Evolutionary conservation across 2,329 filamentous ascomycete species (phyloP), one percentile per base, ranked within the genome.

Genomic region (Pezicula neosporulosa): DNA sequence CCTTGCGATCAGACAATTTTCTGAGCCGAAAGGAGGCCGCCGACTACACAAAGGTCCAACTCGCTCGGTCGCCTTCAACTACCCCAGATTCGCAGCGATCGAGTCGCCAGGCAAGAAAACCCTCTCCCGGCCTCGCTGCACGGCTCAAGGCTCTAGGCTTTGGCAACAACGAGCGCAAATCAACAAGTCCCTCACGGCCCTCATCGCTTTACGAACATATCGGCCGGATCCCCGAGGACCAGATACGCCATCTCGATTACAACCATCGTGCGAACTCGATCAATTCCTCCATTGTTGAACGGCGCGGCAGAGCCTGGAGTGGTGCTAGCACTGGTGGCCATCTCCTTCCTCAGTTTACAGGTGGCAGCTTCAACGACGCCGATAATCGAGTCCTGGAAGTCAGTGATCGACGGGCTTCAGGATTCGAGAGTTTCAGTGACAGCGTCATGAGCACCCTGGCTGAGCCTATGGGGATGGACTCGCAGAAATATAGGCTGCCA

Each of bases 241-340:
- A 89, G 62, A 76, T 90, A 52, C 80, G 82, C 59, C 77, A 83
- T 63, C 78, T 90, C 61, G 86, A 91, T 71, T 75, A 81, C 59
- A 80, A 82, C 53, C 84, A 88, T 65, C 78, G 79, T 58, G 78
- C 81, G 53, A 75, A 75, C 64, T 81, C 79, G 21, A 57, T 66
- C 58, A 55, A 46, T 28, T 65, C 65, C 56, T 73, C 74, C 57
- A 73, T 72, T 58, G 73, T 89, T 61, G 77, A 85, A 68, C 78
- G 85, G 65, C 79, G 85, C 63, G 86, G 86, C 65, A 82, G 83
- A 64, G 80, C 86, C 61, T 90, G 87, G 87, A 88, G 82, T 73
- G 84, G 82, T 67, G 77, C 80, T 65, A 78, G 81, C 66, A 74
- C 28, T 18, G 43, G 24, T n/a, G 58, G 59, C 41, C 50, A 54